Evolutionary conservation across 768 basidiomycete genomes (phyloP), one percentile per base, ranked within the genome.

Genomic region (Mycena galericulata): DNA sequence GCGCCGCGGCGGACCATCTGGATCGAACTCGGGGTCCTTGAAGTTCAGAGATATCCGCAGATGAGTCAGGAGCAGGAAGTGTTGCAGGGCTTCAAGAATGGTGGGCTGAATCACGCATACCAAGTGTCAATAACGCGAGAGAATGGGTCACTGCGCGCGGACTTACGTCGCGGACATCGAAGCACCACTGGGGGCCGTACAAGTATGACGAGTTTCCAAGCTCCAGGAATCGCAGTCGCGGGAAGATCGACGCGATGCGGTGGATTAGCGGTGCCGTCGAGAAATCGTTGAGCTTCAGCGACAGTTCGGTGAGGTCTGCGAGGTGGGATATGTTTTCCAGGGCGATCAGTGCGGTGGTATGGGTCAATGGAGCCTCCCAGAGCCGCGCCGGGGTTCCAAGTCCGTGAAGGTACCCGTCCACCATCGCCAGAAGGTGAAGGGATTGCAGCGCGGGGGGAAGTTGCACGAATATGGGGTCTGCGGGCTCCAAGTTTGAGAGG

Each of bases 121-220:
- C 4, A 6, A 36, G 0, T 3, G 47, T 65, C 20, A 65, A 34
- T 30, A 38, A 38, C 20, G 20, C 22, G 30, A 36, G 17, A n/a
- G 3, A 50, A 27, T 46, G n/a, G 24, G n/a, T 54, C 26, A 0
- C 26, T 51, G 54, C 11, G 2, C 2, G 6, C 14, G 29, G 18
- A 65, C 64, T 29, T 45, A 65, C 64, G 10, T 65, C 56, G 40
- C 47, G 56, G 47, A 65, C 64, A 18, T 65, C 64, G 18, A n/a
- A 9, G n/a, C 30, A 26, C 15, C 10, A 11, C 12, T 20, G 1
- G 38, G 1, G 27, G 40, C 55, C n/a, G n/a, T 26, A 43, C 26
- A 24, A 32, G 30, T 50, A 59, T 24, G 27, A 6, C 0, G 61
- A 3, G 45, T 56, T 1, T 7, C 46, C 43, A 12, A 65, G 24